Evolutionary conservation across 148 eudicot genomes (phyloP).

Genomic region (Heliamphora exappendiculata): DNA sequence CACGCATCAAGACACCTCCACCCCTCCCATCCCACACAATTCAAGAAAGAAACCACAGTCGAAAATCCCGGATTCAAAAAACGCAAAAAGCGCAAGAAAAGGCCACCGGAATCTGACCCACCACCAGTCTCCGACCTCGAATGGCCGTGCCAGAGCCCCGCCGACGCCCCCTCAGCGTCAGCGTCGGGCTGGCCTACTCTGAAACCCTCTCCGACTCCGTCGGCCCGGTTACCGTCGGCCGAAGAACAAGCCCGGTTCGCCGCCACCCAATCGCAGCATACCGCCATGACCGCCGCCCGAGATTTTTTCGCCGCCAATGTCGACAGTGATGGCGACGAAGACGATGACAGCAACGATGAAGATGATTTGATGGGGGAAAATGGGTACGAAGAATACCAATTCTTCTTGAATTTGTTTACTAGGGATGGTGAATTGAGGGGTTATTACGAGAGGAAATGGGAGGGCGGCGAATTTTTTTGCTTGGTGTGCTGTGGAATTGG

Average conservation of each 20-base stretch:
- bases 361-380: constrained; percentile 9
- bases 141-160: constrained; percentile 43
- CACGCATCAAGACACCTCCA: constrained; percentile 4
- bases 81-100: not conserved
- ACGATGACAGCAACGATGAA: constrained; percentile 17
- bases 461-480: constrained; percentile 63
- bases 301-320: constrained; percentile 21
- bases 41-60: not conserved
- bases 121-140: constrained; percentile 29
- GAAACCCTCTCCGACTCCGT: constrained; percentile 3
- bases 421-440: constrained; percentile 52
- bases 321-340: not conserved
- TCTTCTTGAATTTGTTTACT: constrained; percentile 44
- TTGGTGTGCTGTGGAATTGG: constrained; percentile 64
- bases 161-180: constrained; percentile 15
- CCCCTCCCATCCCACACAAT: constrained; percentile 14
- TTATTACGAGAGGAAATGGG: constrained; percentile 50
- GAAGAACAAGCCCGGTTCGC: constrained; percentile 32
- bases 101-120: not conserved
- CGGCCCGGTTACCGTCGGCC: constrained; percentile 24
- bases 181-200: constrained; percentile 34
- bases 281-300: constrained; percentile 29
- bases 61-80: not conserved
- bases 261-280: constrained; percentile 31
- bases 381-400: constrained; percentile 26